Evolutionary conservation across 345 rosid species (phyloP), one percentile per base, ranked within the genome.

Genomic region (Punica granatum): DNA sequence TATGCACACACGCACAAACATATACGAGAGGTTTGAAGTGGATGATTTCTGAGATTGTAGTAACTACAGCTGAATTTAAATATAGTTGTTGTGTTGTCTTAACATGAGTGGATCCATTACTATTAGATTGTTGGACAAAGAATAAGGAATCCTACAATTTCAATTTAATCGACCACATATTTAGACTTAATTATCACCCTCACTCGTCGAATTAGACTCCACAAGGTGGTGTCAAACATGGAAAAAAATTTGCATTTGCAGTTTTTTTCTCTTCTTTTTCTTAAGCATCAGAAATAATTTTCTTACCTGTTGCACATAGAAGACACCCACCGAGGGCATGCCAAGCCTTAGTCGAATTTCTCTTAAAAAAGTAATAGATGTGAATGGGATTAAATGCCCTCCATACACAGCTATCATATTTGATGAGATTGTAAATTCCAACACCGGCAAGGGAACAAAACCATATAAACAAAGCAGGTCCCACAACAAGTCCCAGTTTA

Each of bases 241-340:
- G n/a, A 37, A 37, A 37, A 37, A 11, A 4, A 37, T 11, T 37
- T 37, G 6, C 41, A 5, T 18, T 44, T 21, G 26, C 18, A 49
- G 18, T 49, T 43, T 43, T 37, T 13, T 1, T 13, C 19, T 16
- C 18, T 1, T 18, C 49, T 44, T 5, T 44, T 16, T 15, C 63
- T 9, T 28, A 19, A 13, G 63, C 21, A 30, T 60, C 63, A 10
- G 13, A 60, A 7, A 37, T 13, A 26, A 25, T 63, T 18, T 25
- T 63, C 54, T 61, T 83, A 94, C 98, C 98, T 82, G 99, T 92
- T 73, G 92, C 99, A 76, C 98, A 89, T 59, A 94, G 94, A 78
- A 94, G 83, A 86, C 99, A 94, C 69, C 99, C 99, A 64, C 99
- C 99, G 44, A 94, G 97, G 2, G 99, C 87, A 74, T 76, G 86